A percentile compares a stretch with the other conserved stretches of the same genome.
These are phyloP conservation scores for Pseudonitzschia multistriata DNA, from an alignment of 108 stramenopile genomes.

Conservation along the genomic window DNA sequence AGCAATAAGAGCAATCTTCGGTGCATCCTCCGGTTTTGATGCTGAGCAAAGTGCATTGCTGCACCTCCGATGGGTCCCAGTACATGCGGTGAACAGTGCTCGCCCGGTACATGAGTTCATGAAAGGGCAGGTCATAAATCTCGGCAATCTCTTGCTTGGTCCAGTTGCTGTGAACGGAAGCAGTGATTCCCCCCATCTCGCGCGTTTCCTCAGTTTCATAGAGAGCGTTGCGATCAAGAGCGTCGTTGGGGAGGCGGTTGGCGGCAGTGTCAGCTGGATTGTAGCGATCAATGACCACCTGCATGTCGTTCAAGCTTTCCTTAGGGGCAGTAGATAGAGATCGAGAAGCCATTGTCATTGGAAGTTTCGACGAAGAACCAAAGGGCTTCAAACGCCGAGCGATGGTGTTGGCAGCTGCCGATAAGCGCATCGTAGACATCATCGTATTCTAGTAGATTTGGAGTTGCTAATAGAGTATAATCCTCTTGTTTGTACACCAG, in stretches of 20 bases:
- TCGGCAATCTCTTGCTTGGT: slow-evolving; percentile 90
- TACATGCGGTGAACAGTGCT: slow-evolving; percentile 96
- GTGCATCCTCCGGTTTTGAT: slow-evolving; percentile 99
- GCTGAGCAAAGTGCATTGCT: slow-evolving; percentile 94
- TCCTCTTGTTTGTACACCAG: no score
- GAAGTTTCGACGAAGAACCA: slow-evolving; percentile 1
- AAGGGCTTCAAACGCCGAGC: slow-evolving; percentile 17
- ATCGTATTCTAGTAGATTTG: not conserved
- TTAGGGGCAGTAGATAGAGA: slow-evolving; percentile 29
- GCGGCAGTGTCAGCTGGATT: not conserved
- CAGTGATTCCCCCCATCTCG: slow-evolving; percentile 69
- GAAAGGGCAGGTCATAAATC: slow-evolving; percentile 88
- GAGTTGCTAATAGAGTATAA: not conserved
- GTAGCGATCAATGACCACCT: slow-evolving; percentile 36
- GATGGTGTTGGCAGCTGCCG: slow-evolving; percentile 14
- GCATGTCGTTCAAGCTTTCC: not conserved
- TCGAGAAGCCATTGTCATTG: not conserved
- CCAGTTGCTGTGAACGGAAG: slow-evolving; percentile 90
- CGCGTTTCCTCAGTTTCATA: slow-evolving; percentile 65
- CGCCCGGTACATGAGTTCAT: slow-evolving; percentile 95
- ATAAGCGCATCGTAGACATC: slow-evolving; percentile 13
- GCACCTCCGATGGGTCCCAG: slow-evolving; percentile 95
- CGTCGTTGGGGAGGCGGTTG: slow-evolving; percentile 71
- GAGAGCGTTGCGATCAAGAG: slow-evolving; percentile 66
- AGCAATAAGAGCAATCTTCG: slow-evolving; percentile 97